Conservation (phyloP, 2,329 filamentous ascomycete species). For the Colletotrichum salicis region DNA sequence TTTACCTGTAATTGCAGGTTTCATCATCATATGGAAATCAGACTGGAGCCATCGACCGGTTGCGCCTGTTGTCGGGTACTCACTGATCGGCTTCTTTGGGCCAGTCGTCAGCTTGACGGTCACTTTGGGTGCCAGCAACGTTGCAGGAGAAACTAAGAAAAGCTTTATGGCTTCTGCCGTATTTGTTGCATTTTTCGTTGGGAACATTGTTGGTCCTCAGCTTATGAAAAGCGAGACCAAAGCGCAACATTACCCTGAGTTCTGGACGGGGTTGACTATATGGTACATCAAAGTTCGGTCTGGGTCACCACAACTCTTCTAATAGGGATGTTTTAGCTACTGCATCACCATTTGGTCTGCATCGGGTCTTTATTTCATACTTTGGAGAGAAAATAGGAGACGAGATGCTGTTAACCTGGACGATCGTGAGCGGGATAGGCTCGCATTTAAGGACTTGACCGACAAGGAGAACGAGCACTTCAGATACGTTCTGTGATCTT, state of each 20-base stretch:
- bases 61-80: slow-evolving; percentile 76
- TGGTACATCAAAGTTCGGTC: slow-evolving; percentile 62
- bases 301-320: neutral
- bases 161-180: slow-evolving; percentile 79
- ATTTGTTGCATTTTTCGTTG: slow-evolving; percentile 79
- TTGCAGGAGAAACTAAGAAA: slow-evolving; percentile 82
- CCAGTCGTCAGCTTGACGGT: slow-evolving; percentile 71
- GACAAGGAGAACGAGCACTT: slow-evolving; percentile 77
- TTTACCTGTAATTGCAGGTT: slow-evolving; percentile 79
- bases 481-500: slow-evolving; percentile 58
- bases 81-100: slow-evolving; percentile 78
- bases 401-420: slow-evolving; percentile 61
- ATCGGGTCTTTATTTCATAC: slow-evolving; percentile 64
- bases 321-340: neutral
- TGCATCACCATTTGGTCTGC: slow-evolving; percentile 70
- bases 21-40: slow-evolving; percentile 78
- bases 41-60: slow-evolving; percentile 72
- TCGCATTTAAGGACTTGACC: slow-evolving; percentile 75
- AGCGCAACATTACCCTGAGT: slow-evolving; percentile 72
- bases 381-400: slow-evolving; percentile 67
- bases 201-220: slow-evolving; percentile 81
- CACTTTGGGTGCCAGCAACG: slow-evolving; percentile 69
- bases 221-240: slow-evolving; percentile 74
- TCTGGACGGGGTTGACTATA: slow-evolving; percentile 76
- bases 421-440: slow-evolving; percentile 69